Conservation (phyloP, 305 asterid genomes). For the Withania somnifera region DNA sequence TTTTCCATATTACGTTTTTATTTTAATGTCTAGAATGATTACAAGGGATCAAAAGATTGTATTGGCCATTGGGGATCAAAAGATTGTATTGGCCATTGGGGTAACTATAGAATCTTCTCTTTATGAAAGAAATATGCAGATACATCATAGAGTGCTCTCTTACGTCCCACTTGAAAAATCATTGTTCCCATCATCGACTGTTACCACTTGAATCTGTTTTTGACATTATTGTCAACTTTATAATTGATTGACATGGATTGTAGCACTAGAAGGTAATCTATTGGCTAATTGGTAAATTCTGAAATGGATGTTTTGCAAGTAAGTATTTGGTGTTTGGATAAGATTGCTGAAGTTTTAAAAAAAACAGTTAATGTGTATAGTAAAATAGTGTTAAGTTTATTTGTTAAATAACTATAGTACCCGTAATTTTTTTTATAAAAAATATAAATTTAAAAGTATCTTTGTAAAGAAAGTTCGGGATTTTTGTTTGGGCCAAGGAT, state of each 20-base stretch:
- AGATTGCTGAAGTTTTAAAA: not conserved
- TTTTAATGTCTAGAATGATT: not conserved
- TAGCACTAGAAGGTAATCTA: not conserved
- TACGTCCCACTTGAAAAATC: not conserved
- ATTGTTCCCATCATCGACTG: not conserved
- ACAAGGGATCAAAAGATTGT: not conserved
- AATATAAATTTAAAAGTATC: not conserved
- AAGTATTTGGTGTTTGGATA: not conserved
- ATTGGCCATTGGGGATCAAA: not conserved
- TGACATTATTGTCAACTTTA: not conserved
- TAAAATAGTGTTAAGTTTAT: not conserved
- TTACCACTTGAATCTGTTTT: not conserved
- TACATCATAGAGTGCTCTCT: not conserved
- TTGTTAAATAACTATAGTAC: not conserved
- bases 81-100: not conserved
- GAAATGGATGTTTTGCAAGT: not conserved
- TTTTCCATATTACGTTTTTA: not conserved
- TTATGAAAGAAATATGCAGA: not conserved
- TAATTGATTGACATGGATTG: not conserved
- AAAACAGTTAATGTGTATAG: not conserved
- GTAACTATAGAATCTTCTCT: conserved; percentile 1
- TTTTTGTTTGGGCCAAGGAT: too few relatives aligned
- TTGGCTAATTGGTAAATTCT: not conserved
- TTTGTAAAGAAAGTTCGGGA: not conserved
- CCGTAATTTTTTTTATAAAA: too few relatives aligned